Percentiles rank a stretch among this genome's conserved stretches.
phyloP scores from a whole-genome alignment of 495 filamentous ascomycete genomes.

The Talaromyces ruber region DNA sequence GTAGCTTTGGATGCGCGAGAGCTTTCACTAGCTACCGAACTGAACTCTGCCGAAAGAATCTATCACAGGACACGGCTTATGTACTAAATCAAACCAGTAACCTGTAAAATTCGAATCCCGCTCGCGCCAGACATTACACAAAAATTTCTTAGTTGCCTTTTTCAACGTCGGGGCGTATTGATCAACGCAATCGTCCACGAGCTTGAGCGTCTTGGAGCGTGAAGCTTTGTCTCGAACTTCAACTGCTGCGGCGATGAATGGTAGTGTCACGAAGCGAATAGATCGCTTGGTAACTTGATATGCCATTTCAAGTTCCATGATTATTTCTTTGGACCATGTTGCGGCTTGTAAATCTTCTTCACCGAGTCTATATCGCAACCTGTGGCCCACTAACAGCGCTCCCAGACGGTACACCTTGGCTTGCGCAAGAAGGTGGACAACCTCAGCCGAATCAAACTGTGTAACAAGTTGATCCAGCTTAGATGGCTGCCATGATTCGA shows the following conservation, averaged over 20 bases:
- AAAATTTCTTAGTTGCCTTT: not conserved
- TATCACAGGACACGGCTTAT: slow-evolving; percentile 4
- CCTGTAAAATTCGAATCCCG: not conserved
- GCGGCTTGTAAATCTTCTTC: not conserved
- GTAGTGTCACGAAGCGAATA: not conserved
- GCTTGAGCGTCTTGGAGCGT: slow-evolving; percentile 1
- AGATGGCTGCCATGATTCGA: slow-evolving; percentile 18
- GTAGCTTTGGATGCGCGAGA: not conserved
- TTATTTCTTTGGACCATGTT: slow-evolving; percentile 1
- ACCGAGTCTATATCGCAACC: slow-evolving; percentile 20
- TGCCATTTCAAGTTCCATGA: not conserved
- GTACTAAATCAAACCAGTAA: slow-evolving; percentile 4
- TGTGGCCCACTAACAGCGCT: slow-evolving; percentile 22
- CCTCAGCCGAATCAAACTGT: slow-evolving; percentile 14
- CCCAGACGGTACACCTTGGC: slow-evolving; percentile 23
- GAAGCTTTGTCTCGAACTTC: not conserved
- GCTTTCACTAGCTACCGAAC: not conserved
- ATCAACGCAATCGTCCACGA: not conserved
- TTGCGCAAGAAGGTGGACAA: slow-evolving; percentile 22
- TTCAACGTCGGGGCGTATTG: not conserved
- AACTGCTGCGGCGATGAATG: not conserved
- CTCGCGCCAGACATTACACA: not conserved
- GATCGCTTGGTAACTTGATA: not conserved
- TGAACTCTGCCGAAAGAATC: not conserved
- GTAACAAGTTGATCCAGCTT: slow-evolving; percentile 7